Conservation (phyloP, 495 filamentous ascomycete genomes). For the Chaetomidium leptoderma region DNA sequence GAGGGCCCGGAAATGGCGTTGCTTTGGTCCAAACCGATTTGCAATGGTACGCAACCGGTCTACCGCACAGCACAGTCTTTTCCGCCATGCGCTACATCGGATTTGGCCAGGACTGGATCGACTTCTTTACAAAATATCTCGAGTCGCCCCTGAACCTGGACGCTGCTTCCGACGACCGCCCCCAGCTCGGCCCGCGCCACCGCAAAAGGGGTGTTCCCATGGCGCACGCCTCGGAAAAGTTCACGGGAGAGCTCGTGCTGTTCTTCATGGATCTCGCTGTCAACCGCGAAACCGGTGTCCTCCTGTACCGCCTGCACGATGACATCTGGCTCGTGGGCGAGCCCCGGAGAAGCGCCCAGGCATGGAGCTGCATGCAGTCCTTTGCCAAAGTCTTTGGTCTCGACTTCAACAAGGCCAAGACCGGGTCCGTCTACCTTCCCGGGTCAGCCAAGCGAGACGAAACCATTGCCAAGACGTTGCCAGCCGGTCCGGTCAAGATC, state of each 20-base stretch:
- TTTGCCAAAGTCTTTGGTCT: constrained; percentile 56
- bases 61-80: constrained; percentile 58
- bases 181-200: constrained; percentile 31
- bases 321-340: constrained; percentile 69
- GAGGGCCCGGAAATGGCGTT: constrained; percentile 44
- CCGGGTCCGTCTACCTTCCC: constrained; percentile 51
- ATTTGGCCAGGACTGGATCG: constrained; percentile 53
- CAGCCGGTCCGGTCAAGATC: constrained; percentile 56
- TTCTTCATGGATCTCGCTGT: constrained; percentile 66
- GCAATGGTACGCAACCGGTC: constrained; percentile 53
- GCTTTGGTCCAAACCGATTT: constrained; percentile 63
- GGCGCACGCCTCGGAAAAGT: constrained; percentile 56
- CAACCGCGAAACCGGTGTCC: constrained; percentile 53
- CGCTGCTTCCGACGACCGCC: constrained; percentile 45
- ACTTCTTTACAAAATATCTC: constrained; percentile 60
- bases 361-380: constrained; percentile 55
- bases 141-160: constrained; percentile 57
- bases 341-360: constrained; percentile 49
- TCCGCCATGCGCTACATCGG: constrained; percentile 58
- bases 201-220: constrained; percentile 59
- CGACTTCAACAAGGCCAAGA: constrained; percentile 58
- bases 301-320: constrained; percentile 63
- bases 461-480: constrained; percentile 35
- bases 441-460: constrained; percentile 21
- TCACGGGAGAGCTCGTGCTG: constrained; percentile 59